Base-by-base conservation (phyloP, 805 yeast species). In the Metschnikowia picachoensis region DNA sequence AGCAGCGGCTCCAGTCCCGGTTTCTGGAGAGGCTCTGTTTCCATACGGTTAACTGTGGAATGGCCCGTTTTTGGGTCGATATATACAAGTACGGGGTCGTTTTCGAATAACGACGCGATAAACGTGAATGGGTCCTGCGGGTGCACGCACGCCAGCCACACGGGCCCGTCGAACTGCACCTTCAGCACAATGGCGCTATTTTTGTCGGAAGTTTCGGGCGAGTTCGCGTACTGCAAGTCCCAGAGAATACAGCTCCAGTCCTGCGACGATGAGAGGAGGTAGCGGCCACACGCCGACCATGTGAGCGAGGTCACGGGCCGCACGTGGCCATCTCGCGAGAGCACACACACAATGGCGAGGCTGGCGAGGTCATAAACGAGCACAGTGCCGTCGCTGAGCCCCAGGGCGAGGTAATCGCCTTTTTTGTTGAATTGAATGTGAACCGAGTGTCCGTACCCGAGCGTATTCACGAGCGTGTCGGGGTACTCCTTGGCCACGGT, bases 401-500 rank as follows among this genome's bases (percentile, higher is more conserved):
- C 58, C 25, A 49, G 50, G 32, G 58, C 57, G 2, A 54, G 50
- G 34, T 91, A 91, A 61, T 88, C 96, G 6, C 97, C 97, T 42
- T 79, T 79, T 8, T 76, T 67, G 55, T 81, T 87, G 68, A 81
- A 87, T 60, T 77, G 79, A 34, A 90, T 74, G 48, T 79, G 79
- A 8, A 88, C 85, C 37, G 80, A 78, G 51, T 77, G 80, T 1
- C 89, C 84, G 44, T 80, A 80, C 11, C 78, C 78, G 11, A 89
- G 66, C 0, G 91, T 82, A 49, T 82, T 82, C 2, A 85, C 77
- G n/a, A 88, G 76, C 1, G 84, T 77, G 50, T 91, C 96, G 0
- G 98, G 98, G 57, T 79, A 91, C 60, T 91, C 98, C 59, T 88
- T 89, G 16, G 95, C 84, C 17, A 92, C 90, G 2, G 92, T 81